A percentile compares a stretch with the other conserved stretches of the same genome.
phyloP scores from a whole-genome alignment of 495 filamentous ascomycete genomes.

The Penicillium flavigenum region DNA sequence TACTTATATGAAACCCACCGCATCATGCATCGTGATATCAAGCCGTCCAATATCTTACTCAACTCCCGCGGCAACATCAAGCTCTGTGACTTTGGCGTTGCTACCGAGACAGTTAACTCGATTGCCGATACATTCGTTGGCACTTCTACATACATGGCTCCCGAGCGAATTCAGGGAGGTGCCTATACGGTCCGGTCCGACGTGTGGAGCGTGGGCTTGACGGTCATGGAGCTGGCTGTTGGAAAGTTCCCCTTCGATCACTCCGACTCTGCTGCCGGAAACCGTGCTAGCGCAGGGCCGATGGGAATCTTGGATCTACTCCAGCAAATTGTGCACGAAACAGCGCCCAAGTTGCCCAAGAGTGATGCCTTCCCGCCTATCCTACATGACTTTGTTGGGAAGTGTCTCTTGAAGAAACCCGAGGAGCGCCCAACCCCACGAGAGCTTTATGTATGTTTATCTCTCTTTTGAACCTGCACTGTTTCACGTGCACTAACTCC shows the following conservation, averaged over 20 bases:
- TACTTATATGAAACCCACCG: constrained; percentile 93
- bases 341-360: constrained; percentile 88
- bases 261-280: constrained; percentile 68
- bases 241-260: constrained; percentile 92
- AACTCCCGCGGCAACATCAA: constrained; percentile 95
- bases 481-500: constrained; percentile 6
- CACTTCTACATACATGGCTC: constrained; percentile 98
- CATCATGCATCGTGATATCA: constrained; percentile 99
- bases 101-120: constrained; percentile 92
- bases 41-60: constrained; percentile 94
- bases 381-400: constrained; percentile 93
- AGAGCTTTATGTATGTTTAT: constrained; percentile 61
- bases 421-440: constrained; percentile 87
- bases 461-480: neutral
- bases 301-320: constrained; percentile 94
- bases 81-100: constrained; percentile 96
- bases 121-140: constrained; percentile 98
- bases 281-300: constrained; percentile 67
- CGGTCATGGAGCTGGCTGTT: constrained; percentile 94
- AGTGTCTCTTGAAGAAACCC: constrained; percentile 86
- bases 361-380: constrained; percentile 95
- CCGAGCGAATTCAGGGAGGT: constrained; percentile 93
- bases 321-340: constrained; percentile 96
- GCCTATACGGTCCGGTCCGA: constrained; percentile 98
- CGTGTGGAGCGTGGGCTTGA: constrained; percentile 97